Conservation (phyloP, 352 stramenopile species). For the Aphanomyces cochlioides region DNA sequence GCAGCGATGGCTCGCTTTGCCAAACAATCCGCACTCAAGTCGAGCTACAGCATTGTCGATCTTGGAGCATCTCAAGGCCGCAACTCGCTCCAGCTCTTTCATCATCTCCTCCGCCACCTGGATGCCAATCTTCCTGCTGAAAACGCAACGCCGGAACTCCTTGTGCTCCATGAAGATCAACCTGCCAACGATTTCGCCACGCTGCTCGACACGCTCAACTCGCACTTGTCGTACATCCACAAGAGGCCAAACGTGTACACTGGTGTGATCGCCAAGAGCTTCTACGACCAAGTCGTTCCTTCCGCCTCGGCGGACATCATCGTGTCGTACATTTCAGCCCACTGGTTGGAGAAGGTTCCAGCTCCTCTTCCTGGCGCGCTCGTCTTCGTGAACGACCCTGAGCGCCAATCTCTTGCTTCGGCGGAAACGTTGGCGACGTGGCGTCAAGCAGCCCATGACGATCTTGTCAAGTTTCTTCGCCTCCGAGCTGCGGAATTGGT, state of each 20-base stretch:
- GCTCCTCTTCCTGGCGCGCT: not conserved
- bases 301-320: not conserved
- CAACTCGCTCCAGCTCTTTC: not conserved
- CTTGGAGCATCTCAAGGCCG: not conserved
- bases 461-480: conserved; percentile 10
- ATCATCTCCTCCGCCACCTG: not conserved
- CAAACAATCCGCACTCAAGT: too few relatives aligned
- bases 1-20: too few relatives aligned
- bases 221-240: not conserved
- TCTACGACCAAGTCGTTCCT: not conserved
- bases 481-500: conserved; percentile 2
- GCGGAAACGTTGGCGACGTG: not conserved
- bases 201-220: not conserved
- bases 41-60: not conserved
- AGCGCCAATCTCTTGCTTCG: not conserved
- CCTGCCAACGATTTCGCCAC: not conserved
- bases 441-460: not conserved
- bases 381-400: not conserved
- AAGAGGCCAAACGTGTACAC: not conserved
- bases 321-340: conserved; percentile 11
- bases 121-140: not conserved
- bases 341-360: not conserved
- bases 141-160: not conserved
- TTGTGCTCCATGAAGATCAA: conserved; percentile 1
- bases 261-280: not conserved